A percentile compares a stretch with the other conserved stretches of the same genome.
phyloP scores from a whole-genome alignment of 768 basidiomycete species.

The Serpula lacrymans region DNA sequence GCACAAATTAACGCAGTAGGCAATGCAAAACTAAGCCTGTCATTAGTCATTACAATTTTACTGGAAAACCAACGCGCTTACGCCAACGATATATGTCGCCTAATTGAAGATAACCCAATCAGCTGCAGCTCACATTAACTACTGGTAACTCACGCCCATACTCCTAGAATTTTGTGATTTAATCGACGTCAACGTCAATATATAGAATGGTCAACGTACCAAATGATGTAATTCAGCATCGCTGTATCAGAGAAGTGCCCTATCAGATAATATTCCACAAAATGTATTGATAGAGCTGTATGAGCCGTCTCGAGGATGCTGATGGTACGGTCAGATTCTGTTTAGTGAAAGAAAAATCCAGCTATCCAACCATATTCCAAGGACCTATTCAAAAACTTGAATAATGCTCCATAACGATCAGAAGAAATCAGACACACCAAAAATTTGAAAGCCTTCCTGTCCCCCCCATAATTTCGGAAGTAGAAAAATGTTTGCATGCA shows the following conservation, averaged over 20 bases:
- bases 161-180: constrained; percentile 5
- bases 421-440: neutral
- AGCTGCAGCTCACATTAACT: too few species aligned
- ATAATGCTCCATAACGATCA: too few species aligned
- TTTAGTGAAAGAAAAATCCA: neutral
- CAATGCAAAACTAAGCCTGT: neutral
- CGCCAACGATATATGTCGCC: neutral
- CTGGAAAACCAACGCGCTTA: too few species aligned
- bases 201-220: constrained; percentile 5
- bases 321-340: neutral
- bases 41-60: neutral
- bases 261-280: constrained; percentile 14
- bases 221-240: constrained; percentile 5
- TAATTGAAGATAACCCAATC: too few species aligned
- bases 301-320: constrained; percentile 14
- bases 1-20: constrained; percentile 5
- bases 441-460: constrained; percentile 6
- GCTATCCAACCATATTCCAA: constrained; percentile 9
- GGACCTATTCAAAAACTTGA: constrained; percentile 8
- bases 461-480: constrained; percentile 4
- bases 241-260: constrained; percentile 7
- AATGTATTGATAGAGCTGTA: constrained; percentile 11
- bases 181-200: neutral
- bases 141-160: constrained; percentile 6
- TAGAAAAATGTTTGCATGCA: constrained; percentile 17